phyloP scores from a whole-genome alignment of 208 protist species.

The Trypanosoma melophagium region DNA sequence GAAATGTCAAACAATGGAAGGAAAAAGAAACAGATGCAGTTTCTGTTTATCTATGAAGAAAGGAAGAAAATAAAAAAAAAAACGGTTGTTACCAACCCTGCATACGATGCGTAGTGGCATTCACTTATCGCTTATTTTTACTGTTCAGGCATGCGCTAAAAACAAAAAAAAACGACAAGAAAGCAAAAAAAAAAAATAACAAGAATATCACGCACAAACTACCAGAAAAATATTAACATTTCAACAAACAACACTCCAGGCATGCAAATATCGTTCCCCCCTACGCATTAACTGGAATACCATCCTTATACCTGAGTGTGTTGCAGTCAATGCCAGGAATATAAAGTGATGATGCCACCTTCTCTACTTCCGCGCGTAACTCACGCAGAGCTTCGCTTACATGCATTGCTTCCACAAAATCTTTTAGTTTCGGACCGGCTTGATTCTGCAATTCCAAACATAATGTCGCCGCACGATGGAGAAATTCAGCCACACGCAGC shows the following conservation, averaged over 20 bases:
- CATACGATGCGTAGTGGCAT: not conserved
- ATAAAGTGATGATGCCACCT: conserved; percentile 69
- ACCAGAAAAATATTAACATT: too few species aligned
- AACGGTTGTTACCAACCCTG: conserved; percentile 4
- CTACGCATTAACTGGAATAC: conserved; percentile 33
- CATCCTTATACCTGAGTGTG: conserved; percentile 77
- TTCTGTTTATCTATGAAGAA: too few species aligned
- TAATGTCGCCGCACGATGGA: conserved; percentile 86
- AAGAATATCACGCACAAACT: too few species aligned
- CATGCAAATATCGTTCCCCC: conserved; percentile 6
- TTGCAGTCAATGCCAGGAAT: conserved; percentile 85
- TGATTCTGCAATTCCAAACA: conserved; percentile 70
- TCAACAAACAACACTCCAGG: not conserved
- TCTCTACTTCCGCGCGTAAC: conserved; percentile 85
- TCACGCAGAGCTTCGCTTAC: conserved; percentile 35
- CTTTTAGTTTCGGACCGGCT: conserved; percentile 59
- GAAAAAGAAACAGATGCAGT: not conserved
- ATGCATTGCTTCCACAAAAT: conserved; percentile 67
- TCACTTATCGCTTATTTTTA: too few species aligned
- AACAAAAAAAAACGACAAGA: conserved; percentile 23
- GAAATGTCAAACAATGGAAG: too few species aligned
- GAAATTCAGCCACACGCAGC: conserved; percentile 83
- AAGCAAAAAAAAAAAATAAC: conserved; percentile 8
- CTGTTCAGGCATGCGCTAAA: conserved; percentile 7
- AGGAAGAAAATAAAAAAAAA: conserved; percentile 7